These are phyloP conservation scores for Closterium sp. DNA, from an alignment of 139 green algal genomes.

Conservation along the genomic window DNA sequence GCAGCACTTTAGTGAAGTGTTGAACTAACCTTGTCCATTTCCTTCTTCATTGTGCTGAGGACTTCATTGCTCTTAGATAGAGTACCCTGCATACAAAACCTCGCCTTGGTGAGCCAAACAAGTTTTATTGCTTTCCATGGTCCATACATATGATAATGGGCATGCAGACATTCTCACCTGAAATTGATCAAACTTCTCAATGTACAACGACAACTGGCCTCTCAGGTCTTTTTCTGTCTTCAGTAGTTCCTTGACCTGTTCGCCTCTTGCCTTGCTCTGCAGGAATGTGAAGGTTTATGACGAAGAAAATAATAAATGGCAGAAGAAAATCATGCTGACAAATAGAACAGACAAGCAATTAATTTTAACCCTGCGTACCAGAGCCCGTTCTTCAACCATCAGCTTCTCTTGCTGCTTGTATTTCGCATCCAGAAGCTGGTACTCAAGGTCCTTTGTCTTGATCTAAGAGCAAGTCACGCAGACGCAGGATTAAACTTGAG, in stretches of 20 bases:
- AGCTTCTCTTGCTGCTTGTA: conserved; percentile 39
- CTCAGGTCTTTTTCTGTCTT: conserved; percentile 32
- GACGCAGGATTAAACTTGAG: too few relatives aligned
- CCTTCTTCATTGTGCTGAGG: conserved; percentile 40
- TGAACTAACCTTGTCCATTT: conserved; percentile 37
- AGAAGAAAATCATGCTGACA: not conserved
- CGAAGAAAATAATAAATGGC: not conserved
- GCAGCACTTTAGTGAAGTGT: not conserved
- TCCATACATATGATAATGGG: too few relatives aligned
- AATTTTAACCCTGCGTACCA: not conserved
- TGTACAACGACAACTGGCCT: conserved; percentile 33
- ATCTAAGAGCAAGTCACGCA: conserved; percentile 11
- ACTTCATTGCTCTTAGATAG: conserved; percentile 52
- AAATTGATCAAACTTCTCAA: conserved; percentile 49
- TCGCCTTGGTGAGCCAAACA: not conserved
- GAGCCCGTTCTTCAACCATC: not conserved
- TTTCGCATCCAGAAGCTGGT: conserved; percentile 43
- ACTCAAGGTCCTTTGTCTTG: conserved; percentile 34
- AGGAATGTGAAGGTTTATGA: not conserved
- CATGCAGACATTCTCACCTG: not conserved
- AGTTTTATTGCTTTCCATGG: too few relatives aligned
- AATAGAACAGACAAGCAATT: too few relatives aligned
- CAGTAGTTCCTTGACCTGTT: conserved; percentile 25
- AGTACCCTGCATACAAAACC: conserved; percentile 18
- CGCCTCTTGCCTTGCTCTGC: not conserved